Evolutionary conservation across 345 rosid genomes (phyloP), one percentile per base, ranked within the genome.

Genomic region (Citrus sp.): DNA sequence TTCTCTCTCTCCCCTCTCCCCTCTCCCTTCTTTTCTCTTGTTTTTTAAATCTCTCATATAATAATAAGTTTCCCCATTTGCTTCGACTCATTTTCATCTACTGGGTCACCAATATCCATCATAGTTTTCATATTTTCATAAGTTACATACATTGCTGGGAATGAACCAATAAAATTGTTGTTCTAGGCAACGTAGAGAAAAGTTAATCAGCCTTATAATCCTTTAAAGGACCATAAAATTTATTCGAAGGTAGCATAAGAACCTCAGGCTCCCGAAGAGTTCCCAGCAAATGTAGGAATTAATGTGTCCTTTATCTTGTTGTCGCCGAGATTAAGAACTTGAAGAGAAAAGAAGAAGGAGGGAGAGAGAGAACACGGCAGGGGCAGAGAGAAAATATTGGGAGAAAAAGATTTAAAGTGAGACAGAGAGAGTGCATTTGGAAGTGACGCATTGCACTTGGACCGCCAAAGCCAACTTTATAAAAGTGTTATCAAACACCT

Each of bases 211-310:
- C 9, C 6, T 12, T 32, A 3, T 22, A 9, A 4, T 16, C 22
- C 10, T 9, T 6, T 2, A 72, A 25, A 12, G 62, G 32, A 9
- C 81, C 77, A 12, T 56, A 61, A 13, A 81, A 67, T 49, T 62
- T 30, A 60, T 85, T 85, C 18, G 6, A 35, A 2, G 0, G 1
- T 80, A 63, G 10, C 22, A 25, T 18, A 10, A 42, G 49, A 42
- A 10, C 4, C 14, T 10, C 14, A 42, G 12, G 49, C 49, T 42
- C 49, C 49, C 80, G 77, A 46, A 35, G 78, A 0, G 40, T 49
- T 38, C 60, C 72, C 62, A 83, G 65, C 72, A 79, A 83, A 14
- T 54, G 14, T 0, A 77, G 83, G 42, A 80, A 85, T 42, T 42
- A 42, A 42, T 4, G 38, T 37, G 68, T 77, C 78, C 1, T n/a